phyloP scores from a whole-genome alignment of 768 basidiomycete species.

The Hemileccinum impolitum region DNA sequence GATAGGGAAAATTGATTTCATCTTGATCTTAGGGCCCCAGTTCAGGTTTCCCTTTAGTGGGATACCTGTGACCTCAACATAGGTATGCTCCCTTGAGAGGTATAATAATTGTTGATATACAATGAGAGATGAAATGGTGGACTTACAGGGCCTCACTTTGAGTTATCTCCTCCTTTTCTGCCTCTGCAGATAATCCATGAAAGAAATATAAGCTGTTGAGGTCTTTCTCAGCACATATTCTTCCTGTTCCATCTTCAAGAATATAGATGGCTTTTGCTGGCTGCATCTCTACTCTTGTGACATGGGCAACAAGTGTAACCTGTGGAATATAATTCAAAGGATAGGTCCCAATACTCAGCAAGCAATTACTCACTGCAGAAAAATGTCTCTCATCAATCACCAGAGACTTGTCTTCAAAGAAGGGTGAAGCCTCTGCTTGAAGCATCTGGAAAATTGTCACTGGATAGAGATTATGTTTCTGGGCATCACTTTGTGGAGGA shows the following conservation, averaged over 20 bases:
- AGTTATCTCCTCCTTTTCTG: conserved; percentile 12
- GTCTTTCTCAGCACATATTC: conserved; percentile 10
- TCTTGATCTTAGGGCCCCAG: conserved; percentile 1
- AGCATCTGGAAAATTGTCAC: conserved; percentile 54
- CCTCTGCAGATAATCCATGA: neutral
- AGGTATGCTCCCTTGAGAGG: conserved; percentile 19
- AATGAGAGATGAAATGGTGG: neutral
- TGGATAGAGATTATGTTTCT: conserved; percentile 36
- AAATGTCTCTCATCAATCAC: conserved; percentile 44
- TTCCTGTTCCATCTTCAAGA: conserved; percentile 41
- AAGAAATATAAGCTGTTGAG: neutral
- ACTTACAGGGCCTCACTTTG: conserved; percentile 12
- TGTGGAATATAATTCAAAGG: conserved; percentile 19
- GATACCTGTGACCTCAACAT: conserved; percentile 11
- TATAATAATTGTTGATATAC: neutral
- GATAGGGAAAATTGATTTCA: conserved; percentile 15
- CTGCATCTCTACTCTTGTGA: conserved; percentile 19
- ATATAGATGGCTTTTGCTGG: conserved; percentile 7
- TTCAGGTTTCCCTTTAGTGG: neutral
- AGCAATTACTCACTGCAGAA: conserved; percentile 7
- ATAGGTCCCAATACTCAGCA: conserved; percentile 24
- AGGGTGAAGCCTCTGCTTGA: conserved; percentile 34
- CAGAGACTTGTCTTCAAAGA: conserved; percentile 41
- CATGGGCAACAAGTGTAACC: conserved; percentile 52
- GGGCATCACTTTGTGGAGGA: neutral